Base-by-base conservation (phyloP, 2,329 filamentous ascomycete genomes). In the Curvularia eragrostidis region DNA sequence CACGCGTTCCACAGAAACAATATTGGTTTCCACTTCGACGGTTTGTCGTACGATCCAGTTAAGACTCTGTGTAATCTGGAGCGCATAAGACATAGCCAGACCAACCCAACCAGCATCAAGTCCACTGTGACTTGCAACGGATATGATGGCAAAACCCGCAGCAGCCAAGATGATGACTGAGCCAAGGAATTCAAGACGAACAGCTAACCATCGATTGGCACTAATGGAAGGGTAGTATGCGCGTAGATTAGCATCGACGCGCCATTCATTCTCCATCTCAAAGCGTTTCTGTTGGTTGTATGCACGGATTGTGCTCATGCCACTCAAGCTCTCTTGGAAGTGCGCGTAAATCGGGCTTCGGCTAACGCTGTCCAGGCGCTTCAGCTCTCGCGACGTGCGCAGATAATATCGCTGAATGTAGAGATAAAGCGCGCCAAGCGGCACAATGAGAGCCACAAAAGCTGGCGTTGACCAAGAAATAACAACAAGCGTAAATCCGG, bases 21-120 rank as follows among this genome's bases (percentile, higher is more conserved):
- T 99, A 78, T 99, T 99, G n/a, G 94, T 98, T 83, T 99, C 96
- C n/a, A 99, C 95, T 78, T 99, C 96, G 32, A 99, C 95, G 0
- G 93, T 97, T 79, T 99, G 95, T 58, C 96, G 88, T 50, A 99
- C 95, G 72, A 99, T 97, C 95, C 95, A 99, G 82, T 98, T 99
- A 71, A 99, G 85, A 34, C 93, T 97, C 66, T 94, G 91, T 1
- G 95, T 99, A 73, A 99, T 98, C 80, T 97, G 92, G 63, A 99
- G 85, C 38, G 93, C 95, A 79, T 98, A 97, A 46, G 94, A 97
- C 93, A 99, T 97, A 63, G 91, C 88, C 71, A 99, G 82, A 81
- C 96, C 96, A 51, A 98, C 93, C 78, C 88, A 82, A 57, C 95
- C 95, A 7, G 88, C 80, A 21, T 84, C 86, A 38, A 96, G 78